Percentiles rank a stretch among this genome's conserved stretches.
Evolutionary conservation across 768 basidiomycete species (phyloP).

Genomic region (Pisolithus sp.): DNA sequence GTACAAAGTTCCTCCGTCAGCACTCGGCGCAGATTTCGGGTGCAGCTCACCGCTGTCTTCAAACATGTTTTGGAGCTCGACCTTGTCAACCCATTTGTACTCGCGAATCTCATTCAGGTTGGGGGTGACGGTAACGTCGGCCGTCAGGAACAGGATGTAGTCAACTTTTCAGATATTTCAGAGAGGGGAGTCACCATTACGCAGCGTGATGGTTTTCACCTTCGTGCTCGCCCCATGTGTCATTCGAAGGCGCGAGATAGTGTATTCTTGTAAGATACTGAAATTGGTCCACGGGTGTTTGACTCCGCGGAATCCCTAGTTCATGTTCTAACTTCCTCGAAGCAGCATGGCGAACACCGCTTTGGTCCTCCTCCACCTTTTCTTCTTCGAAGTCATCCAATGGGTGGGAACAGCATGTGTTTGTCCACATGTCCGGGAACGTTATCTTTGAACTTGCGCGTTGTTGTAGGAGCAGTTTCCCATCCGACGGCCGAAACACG

Average conservation of each 20-base stretch:
- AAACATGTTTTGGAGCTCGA: conserved; percentile 89
- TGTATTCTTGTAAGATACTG: conserved; percentile 96
- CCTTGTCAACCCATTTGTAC: conserved; percentile 85
- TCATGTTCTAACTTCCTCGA: conserved; percentile 95
- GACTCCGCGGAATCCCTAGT: conserved; percentile 77
- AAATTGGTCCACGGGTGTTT: conserved; percentile 79
- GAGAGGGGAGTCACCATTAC: too few species aligned
- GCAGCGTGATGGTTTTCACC: conserved; percentile 39
- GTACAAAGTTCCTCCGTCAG: background rate
- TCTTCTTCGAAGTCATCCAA: conserved; percentile 86
- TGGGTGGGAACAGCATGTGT: conserved; percentile 98
- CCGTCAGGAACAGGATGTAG: conserved; percentile 93
- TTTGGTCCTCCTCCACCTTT: conserved; percentile 68
- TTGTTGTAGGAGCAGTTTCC: conserved; percentile 89
- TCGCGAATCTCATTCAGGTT: conserved; percentile 91
- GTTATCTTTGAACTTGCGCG: conserved; percentile 98
- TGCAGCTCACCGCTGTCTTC: conserved; percentile 54
- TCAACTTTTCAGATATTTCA: conserved; percentile 59
- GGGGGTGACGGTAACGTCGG: conserved; percentile 73
- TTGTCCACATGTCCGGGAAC: conserved; percentile 99
- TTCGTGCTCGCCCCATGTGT: conserved; percentile 98
- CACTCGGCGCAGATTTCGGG: conserved; percentile 1
- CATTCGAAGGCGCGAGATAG: conserved; percentile 90
- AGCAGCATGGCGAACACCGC: conserved; percentile 85
- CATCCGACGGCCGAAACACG: conserved; percentile 90